phyloP scores from a whole-genome alignment of 2,329 filamentous ascomycete genomes.

The Phyllosticta citrichinensis region DNA sequence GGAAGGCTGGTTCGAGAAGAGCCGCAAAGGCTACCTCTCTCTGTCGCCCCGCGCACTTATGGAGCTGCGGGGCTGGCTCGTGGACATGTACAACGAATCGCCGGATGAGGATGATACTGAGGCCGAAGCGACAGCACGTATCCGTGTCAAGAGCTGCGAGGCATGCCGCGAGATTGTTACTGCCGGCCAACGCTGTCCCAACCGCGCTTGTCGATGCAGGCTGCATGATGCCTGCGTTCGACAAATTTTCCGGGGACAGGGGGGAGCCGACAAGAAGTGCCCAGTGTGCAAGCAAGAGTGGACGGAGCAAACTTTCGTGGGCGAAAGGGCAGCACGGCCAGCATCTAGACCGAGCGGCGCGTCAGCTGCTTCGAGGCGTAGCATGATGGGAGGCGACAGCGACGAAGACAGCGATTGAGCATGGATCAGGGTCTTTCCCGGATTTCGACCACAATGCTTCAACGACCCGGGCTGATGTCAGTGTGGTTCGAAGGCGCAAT shows the following conservation, averaged over 20 bases:
- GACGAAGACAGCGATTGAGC: background rate
- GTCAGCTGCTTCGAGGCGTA: background rate
- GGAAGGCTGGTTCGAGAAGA: constrained; percentile 79
- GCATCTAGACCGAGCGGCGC: background rate
- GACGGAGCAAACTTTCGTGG: constrained; percentile 9
- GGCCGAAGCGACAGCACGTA: constrained; percentile 31
- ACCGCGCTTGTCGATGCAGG: constrained; percentile 9
- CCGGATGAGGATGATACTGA: constrained; percentile 35
- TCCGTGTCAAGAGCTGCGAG: constrained; percentile 76
- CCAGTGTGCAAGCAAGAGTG: constrained; percentile 24
- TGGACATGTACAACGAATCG: constrained; percentile 80
- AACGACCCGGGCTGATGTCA: background rate
- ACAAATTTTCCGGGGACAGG: constrained; percentile 18
- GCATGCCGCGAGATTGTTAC: constrained; percentile 88
- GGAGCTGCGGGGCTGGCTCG: constrained; percentile 74
- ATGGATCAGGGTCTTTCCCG: background rate
- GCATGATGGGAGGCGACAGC: background rate
- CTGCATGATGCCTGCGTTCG: constrained; percentile 25
- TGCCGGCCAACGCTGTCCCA: constrained; percentile 26
- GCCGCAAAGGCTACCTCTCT: constrained; percentile 59
- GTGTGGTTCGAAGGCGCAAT: background rate
- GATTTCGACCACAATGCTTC: background rate
- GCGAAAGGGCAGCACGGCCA: constrained; percentile 1
- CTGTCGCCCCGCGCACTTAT: constrained; percentile 69
- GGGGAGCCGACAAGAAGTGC: constrained; percentile 16